These are phyloP conservation scores for Galerina sulciceps DNA, from an alignment of 768 basidiomycete genomes.

Conservation along the genomic window DNA sequence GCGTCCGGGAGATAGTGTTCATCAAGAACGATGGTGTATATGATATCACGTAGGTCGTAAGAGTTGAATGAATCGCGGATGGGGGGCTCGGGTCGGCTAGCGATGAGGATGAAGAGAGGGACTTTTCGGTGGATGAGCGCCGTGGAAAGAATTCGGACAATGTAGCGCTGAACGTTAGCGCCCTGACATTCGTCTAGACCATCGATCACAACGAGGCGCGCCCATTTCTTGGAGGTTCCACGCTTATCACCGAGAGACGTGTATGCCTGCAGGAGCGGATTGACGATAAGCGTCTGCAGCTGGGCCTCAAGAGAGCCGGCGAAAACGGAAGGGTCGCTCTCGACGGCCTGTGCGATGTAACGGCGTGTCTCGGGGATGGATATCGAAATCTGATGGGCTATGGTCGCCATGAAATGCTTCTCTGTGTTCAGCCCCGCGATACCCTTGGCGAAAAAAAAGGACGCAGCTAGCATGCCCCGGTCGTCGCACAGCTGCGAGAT, in stretches of 20 bases:
- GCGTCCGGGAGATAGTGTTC: slow-evolving; percentile 26
- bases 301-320: slow-evolving; percentile 27
- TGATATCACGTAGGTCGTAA: slow-evolving; percentile 29
- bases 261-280: slow-evolving; percentile 25
- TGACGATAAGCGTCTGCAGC: slow-evolving; percentile 28
- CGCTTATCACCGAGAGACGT: slow-evolving; percentile 19
- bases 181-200: slow-evolving; percentile 30
- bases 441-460: slow-evolving; percentile 28
- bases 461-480: slow-evolving; percentile 23
- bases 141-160: slow-evolving; percentile 30
- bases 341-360: slow-evolving; percentile 27
- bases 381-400: slow-evolving; percentile 29
- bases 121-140: slow-evolving; percentile 27
- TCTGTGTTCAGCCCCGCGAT: slow-evolving; percentile 27
- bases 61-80: slow-evolving; percentile 33
- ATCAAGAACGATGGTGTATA: slow-evolving; percentile 27
- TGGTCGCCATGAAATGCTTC: slow-evolving; percentile 31
- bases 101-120: slow-evolving; percentile 31
- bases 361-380: slow-evolving; percentile 28
- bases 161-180: slow-evolving; percentile 30
- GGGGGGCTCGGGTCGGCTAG: slow-evolving; percentile 30
- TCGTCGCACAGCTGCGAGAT: slow-evolving; percentile 26
- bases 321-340: slow-evolving; percentile 30
- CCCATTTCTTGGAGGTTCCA: slow-evolving; percentile 20
- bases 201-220: slow-evolving; percentile 30